Conservation (phyloP, 148 eudicot genomes). For the Rhododendron mucronatum region DNA sequence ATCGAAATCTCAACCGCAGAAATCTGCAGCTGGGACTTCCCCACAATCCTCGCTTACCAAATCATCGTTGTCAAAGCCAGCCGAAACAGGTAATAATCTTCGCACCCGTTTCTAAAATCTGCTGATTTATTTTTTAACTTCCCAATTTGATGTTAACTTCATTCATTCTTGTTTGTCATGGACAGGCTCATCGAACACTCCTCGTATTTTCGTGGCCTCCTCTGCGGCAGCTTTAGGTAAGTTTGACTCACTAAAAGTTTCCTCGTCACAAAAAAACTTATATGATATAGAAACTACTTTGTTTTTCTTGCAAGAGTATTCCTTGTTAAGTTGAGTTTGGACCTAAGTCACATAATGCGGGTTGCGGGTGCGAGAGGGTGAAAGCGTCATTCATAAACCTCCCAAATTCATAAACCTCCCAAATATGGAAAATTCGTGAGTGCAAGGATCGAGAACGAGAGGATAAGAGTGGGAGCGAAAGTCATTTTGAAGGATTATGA, state of each 20-base stretch:
- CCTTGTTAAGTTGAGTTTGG: no score
- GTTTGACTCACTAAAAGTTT: not conserved
- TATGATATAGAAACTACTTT: no score
- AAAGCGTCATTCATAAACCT: no score
- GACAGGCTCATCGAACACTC: conserved; percentile 63
- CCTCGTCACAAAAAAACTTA: no score
- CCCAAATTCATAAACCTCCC: no score
- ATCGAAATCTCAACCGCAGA: conserved; percentile 45
- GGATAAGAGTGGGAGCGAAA: no score
- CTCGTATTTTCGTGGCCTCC: conserved; percentile 63
- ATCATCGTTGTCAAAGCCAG: conserved; percentile 40
- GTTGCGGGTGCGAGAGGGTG: not conserved
- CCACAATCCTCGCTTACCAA: conserved; percentile 40
- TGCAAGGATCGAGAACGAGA: not conserved
- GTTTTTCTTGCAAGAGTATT: no score
- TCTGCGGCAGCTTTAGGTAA: conserved; percentile 71
- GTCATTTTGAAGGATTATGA: no score
- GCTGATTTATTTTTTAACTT: not conserved
- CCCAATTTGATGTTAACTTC: not conserved
- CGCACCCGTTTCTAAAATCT: not conserved
- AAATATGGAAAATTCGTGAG: not conserved
- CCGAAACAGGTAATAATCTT: conserved; percentile 34
- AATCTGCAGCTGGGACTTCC: conserved; percentile 50
- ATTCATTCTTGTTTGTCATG: not conserved
- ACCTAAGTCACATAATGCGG: no score